Conservation (phyloP, 1,139 yeast genomes). For the Debaryomyces subglobosus region DNA sequence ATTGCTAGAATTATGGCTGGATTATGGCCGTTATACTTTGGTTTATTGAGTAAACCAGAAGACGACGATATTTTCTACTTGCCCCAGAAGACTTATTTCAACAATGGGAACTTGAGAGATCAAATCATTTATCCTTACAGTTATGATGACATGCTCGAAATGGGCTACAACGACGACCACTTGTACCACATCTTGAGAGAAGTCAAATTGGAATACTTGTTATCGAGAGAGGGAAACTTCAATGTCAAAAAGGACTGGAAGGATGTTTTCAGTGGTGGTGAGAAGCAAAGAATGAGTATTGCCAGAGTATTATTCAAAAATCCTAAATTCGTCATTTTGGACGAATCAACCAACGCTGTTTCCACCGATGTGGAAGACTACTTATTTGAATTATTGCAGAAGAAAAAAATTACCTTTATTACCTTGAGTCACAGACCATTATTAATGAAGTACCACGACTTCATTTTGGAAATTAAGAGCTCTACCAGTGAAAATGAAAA, state of each 20-base stretch:
- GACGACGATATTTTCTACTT: constrained; percentile 73
- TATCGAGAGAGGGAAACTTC: constrained; percentile 64
- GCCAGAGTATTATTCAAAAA: constrained; percentile 83
- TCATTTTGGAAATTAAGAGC: constrained; percentile 65
- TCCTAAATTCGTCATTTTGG: constrained; percentile 83
- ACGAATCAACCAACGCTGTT: constrained; percentile 93
- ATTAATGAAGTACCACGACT: constrained; percentile 82
- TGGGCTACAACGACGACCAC: constrained; percentile 72
- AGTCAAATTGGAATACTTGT: constrained; percentile 79
- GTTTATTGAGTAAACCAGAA: constrained; percentile 78
- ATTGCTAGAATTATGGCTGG: constrained; percentile 85
- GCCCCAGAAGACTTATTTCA: constrained; percentile 81
- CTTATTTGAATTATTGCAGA: constrained; percentile 74
- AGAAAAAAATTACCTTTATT: constrained; percentile 72
- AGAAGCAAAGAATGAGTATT: constrained; percentile 87
- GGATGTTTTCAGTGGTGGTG: constrained; percentile 93
- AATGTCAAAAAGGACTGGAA: constrained; percentile 79
- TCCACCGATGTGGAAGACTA: constrained; percentile 90
- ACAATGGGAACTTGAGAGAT: constrained; percentile 81
- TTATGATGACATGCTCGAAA: constrained; percentile 73
- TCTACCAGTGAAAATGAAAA: constrained; percentile 34
- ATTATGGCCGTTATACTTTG: constrained; percentile 88
- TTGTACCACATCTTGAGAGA: constrained; percentile 68
- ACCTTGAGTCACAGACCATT: constrained; percentile 88
- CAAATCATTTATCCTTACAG: constrained; percentile 86